phyloP scores from a whole-genome alignment of 2,329 filamentous ascomycete species.

The Uncinocarpus reesii region DNA sequence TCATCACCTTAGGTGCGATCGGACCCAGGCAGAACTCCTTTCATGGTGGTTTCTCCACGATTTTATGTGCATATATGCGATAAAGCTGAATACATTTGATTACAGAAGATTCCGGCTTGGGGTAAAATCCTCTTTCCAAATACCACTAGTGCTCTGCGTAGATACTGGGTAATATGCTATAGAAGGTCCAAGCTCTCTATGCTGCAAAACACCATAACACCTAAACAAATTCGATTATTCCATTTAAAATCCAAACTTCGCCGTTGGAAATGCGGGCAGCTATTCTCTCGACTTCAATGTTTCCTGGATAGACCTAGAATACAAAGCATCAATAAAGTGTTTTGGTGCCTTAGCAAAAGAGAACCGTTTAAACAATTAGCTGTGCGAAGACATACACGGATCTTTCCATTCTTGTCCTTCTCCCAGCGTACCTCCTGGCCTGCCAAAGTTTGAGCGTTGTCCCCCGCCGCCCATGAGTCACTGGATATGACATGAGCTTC shows the following conservation, averaged over 20 bases:
- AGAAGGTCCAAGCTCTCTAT: neutral
- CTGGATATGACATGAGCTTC: constrained; percentile 69
- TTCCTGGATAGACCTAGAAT: constrained; percentile 57
- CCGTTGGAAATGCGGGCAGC: constrained; percentile 74
- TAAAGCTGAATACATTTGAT: no score
- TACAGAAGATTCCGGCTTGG: no score
- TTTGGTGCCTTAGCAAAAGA: no score
- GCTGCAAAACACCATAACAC: neutral
- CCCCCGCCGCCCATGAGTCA: constrained; percentile 63
- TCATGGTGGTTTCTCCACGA: no score
- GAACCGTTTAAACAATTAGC: neutral
- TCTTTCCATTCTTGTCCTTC: constrained; percentile 52
- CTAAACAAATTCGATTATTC: constrained; percentile 46
- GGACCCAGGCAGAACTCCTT: neutral
- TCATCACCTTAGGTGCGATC: constrained; percentile 7
- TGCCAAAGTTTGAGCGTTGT: constrained; percentile 57
- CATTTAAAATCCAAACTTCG: constrained; percentile 69
- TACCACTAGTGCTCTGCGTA: no score
- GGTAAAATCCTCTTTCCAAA: no score
- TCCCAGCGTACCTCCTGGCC: constrained; percentile 77
- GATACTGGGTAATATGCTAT: no score
- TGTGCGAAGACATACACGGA: constrained; percentile 45
- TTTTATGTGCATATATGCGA: no score
- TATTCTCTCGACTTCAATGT: constrained; percentile 64
- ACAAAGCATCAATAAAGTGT: no score